Percentiles rank a stretch among this genome's conserved stretches.
These are phyloP conservation scores for Pichia gijzeniarum DNA, from an alignment of 805 yeast species.

Conservation along the genomic window DNA sequence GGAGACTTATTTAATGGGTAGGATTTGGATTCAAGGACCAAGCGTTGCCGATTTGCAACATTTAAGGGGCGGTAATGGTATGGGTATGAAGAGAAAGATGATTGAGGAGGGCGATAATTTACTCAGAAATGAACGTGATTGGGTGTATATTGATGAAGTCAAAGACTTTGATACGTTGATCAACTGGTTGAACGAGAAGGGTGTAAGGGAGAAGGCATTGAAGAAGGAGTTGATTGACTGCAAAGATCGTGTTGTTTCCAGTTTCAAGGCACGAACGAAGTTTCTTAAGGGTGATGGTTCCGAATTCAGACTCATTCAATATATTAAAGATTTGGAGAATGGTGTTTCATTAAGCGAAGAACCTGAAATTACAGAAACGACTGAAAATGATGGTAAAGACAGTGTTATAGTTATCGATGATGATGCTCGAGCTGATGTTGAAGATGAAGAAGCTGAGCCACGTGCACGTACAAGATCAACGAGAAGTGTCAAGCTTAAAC, in stretches of 20 bases:
- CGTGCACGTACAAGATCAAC: slow-evolving; percentile 10
- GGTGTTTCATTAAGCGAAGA: slow-evolving; percentile 29
- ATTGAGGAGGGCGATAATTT: slow-evolving; percentile 56
- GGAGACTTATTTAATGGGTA: slow-evolving; percentile 70
- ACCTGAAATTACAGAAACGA: slow-evolving; percentile 13
- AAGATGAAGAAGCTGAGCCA: slow-evolving; percentile 23
- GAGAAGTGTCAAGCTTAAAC: slow-evolving; percentile 15
- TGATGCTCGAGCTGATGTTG: slow-evolving; percentile 17
- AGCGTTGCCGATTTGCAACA: slow-evolving; percentile 40
- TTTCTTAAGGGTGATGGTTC: slow-evolving; percentile 42
- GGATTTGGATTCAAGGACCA: slow-evolving; percentile 92
- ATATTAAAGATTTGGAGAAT: slow-evolving; percentile 31
- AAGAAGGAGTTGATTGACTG: slow-evolving; percentile 52
- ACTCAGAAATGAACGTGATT: slow-evolving; percentile 44
- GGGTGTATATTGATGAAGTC: slow-evolving; percentile 65
- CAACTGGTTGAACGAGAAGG: slow-evolving; percentile 70
- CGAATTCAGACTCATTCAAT: slow-evolving; percentile 35
- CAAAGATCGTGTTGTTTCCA: slow-evolving; percentile 44
- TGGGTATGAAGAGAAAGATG: slow-evolving; percentile 48
- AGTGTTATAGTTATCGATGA: slow-evolving; percentile 33
- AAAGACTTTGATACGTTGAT: slow-evolving; percentile 52
- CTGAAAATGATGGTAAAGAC: slow-evolving; percentile 21
- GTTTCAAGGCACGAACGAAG: slow-evolving; percentile 54
- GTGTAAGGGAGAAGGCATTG: slow-evolving; percentile 62
- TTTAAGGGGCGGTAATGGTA: slow-evolving; percentile 33